These are phyloP conservation scores for Coemansia sp. DNA, from an alignment of 192 early-diverging fungal species.

Conservation along the genomic window DNA sequence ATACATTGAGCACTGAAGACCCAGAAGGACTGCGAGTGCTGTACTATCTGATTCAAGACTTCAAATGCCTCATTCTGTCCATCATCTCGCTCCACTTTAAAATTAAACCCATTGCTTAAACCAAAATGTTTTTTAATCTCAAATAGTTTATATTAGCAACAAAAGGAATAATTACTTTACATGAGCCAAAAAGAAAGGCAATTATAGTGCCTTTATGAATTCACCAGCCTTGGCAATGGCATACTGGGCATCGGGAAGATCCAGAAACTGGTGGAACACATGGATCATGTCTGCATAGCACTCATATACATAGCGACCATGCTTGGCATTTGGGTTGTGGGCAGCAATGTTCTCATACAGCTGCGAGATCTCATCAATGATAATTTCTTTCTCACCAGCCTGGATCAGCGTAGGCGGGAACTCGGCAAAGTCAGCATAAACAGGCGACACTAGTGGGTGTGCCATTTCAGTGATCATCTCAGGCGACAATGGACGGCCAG, in stretches of 20 bases:
- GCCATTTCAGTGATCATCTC: constrained; percentile 30
- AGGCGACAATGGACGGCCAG: constrained; percentile 23
- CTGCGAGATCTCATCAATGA: constrained; percentile 39
- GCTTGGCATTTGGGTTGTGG: constrained; percentile 16
- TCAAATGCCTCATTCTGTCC: constrained; percentile 95
- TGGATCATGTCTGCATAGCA: constrained; percentile 48
- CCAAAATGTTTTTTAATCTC: not conserved
- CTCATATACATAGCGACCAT: constrained; percentile 24
- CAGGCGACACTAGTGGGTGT: constrained; percentile 45
- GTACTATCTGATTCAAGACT: constrained; percentile 97
- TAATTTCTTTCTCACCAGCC: constrained; percentile 40
- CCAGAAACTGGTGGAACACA: constrained; percentile 46
- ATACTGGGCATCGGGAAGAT: constrained; percentile 15
- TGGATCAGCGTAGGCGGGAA: constrained; percentile 50
- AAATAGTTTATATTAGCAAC: too few species aligned
- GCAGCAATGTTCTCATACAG: constrained; percentile 31
- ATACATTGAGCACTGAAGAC: constrained; percentile 86
- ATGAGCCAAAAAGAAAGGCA: too few species aligned
- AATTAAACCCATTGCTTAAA: constrained; percentile 51
- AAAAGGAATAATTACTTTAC: too few species aligned
- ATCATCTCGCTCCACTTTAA: constrained; percentile 96
- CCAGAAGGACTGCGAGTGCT: constrained; percentile 92
- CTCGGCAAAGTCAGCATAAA: constrained; percentile 34
- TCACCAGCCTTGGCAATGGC: constrained; percentile 32
- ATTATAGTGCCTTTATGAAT: constrained; percentile 27